Base-by-base conservation (phyloP, 2,329 filamentous ascomycete genomes). In the Stagonosporopsis rhizophila region DNA sequence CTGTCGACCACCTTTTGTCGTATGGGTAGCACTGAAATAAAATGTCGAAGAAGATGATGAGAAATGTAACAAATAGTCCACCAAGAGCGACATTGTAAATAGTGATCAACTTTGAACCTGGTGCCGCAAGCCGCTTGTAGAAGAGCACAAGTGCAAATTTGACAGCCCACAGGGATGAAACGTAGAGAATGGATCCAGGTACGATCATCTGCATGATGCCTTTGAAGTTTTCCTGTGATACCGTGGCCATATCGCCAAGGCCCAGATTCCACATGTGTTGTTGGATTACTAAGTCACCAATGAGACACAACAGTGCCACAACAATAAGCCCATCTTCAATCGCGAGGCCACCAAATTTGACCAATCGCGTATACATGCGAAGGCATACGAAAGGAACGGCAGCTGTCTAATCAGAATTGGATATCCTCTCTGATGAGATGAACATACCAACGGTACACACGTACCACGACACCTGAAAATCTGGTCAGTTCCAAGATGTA, bases 71-170 rank as follows among this genome's bases (percentile, higher is more conserved):
- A 0, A 48, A 62, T 27, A 79, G 46, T 3, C 74, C 58, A 1
- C 65, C 72, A 1, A 79, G 65, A 0, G 74, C 63, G 23, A 74
- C 44, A 30, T 77, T 78, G 65, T 79, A 79, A 0, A 79, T 59
- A 5, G 64, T 64, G 46, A 78, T 72, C 1, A 78, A 52, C 9
- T 59, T 71, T 1, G 76, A 74, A 23, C 75, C 73, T 1, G 68
- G 72, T 0, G 67, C 73, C 2, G 77, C 74, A 17, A 79, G 71
- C 32, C 68, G 70, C 34, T 79, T 79, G 66, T 79, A 79, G 52
- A 79, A 78, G 1, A 79, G 39, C 7, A 79, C 76, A 4, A 79
- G 64, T 4, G 77, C 76, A 6, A 78, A 65, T 44, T 79, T 79
- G 63, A 79, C 75, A 12, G 74, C 64, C 77, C 77, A 79, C 5